phyloP scores from a whole-genome alignment of 805 yeast species.

The Maudiozyma saulgeensis region DNA sequence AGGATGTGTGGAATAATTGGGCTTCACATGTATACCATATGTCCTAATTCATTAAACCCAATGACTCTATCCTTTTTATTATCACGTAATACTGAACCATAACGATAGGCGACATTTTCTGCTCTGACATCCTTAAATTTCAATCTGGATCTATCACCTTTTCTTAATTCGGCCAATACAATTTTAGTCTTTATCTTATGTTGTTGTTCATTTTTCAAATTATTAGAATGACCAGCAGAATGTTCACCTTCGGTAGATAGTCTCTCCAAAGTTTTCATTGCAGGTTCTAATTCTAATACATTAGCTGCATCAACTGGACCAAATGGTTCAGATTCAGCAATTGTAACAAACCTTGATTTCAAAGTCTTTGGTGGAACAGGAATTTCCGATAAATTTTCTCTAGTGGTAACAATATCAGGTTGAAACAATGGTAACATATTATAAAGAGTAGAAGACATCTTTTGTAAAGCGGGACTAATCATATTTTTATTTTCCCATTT shows the following conservation, averaged over 20 bases:
- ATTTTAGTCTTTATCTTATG: constrained; percentile 28
- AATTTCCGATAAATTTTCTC: constrained; percentile 86
- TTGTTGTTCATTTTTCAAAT: constrained; percentile 6
- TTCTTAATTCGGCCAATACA: constrained; percentile 47
- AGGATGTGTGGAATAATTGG: too few species aligned
- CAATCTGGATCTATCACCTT: constrained; percentile 65
- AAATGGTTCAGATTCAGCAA: constrained; percentile 91
- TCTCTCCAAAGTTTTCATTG: constrained; percentile 62
- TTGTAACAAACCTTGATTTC: constrained; percentile 72
- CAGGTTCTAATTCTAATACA: constrained; percentile 78
- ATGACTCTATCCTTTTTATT: constrained; percentile 72
- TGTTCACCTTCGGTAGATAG: constrained; percentile 52
- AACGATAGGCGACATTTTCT: constrained; percentile 83
- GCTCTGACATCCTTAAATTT: constrained; percentile 69
- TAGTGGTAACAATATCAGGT: constrained; percentile 24
- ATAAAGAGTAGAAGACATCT: constrained; percentile 54
- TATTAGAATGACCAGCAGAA: constrained; percentile 34
- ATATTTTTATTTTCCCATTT: constrained; percentile 45
- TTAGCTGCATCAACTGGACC: constrained; percentile 94
- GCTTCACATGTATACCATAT: constrained; percentile 31
- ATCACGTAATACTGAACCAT: constrained; percentile 86
- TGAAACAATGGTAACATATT: constrained; percentile 73
- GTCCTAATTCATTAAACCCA: constrained; percentile 61
- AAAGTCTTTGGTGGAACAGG: constrained; percentile 80
- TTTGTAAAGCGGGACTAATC: constrained; percentile 46